Conservation (phyloP, 2,329 filamentous ascomycete species). For the Dothideomycetes sp. region DNA sequence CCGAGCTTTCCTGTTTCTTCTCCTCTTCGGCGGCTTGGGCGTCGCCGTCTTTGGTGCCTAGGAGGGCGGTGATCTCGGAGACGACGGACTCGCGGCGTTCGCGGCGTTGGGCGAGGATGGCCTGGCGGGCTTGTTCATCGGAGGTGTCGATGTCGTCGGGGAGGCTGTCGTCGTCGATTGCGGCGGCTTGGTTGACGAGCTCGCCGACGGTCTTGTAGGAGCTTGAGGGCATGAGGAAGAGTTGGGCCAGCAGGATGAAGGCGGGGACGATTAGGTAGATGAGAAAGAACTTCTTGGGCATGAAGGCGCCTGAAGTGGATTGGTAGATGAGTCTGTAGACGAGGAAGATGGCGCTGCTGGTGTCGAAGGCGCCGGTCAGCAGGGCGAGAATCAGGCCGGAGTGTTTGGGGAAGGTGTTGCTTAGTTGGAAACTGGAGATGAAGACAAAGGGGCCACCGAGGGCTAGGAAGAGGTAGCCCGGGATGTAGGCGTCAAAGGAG, state of each 20-base stretch:
- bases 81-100: constrained; percentile 51
- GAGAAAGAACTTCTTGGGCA: constrained; percentile 38
- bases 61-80: constrained; percentile 60
- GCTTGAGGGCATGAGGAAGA: constrained; percentile 35
- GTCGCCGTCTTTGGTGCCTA: constrained; percentile 54
- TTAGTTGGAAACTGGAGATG: constrained; percentile 40
- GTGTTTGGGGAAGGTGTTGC: constrained; percentile 39
- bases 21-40: constrained; percentile 56
- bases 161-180: constrained; percentile 31
- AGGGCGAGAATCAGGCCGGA: constrained; percentile 38
- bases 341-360: constrained; percentile 37
- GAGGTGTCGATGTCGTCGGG: constrained; percentile 43
- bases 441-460: constrained; percentile 40
- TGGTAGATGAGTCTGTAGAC: constrained; percentile 37
- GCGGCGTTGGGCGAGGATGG: constrained; percentile 40
- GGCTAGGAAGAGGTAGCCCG: constrained; percentile 38
- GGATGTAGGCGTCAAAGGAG: constrained; percentile 57
- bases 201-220: constrained; percentile 57
- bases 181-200: constrained; percentile 61
- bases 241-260: constrained; percentile 29
- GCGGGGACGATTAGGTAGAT: constrained; percentile 37
- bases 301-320: constrained; percentile 28
- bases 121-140: constrained; percentile 43
- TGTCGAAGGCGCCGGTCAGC: constrained; percentile 41
- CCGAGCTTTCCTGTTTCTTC: constrained; percentile 56